These are phyloP conservation scores for Thalassiosira delicatula DNA, from an alignment of 352 stramenopile species.

Conservation along the genomic window DNA sequence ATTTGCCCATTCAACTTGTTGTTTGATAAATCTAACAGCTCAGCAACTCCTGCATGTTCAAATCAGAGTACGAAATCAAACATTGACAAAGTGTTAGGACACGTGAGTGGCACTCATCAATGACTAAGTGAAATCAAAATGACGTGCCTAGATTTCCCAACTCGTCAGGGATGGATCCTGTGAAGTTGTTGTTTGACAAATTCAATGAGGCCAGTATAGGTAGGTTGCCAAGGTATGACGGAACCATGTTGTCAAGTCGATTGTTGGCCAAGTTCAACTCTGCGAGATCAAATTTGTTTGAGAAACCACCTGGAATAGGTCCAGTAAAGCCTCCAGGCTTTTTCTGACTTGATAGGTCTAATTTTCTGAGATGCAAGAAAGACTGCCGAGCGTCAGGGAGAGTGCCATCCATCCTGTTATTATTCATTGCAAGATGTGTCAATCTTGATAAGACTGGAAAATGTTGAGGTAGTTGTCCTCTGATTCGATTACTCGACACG, in stretches of 20 bases:
- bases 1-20: constrained; percentile 31
- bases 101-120: no score
- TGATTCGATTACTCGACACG: constrained; percentile 20
- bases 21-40: constrained; percentile 34
- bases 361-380: constrained; percentile 6
- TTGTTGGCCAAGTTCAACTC: constrained; percentile 14
- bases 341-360: constrained; percentile 21
- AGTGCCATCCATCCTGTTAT: constrained; percentile 24
- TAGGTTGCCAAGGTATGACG: constrained; percentile 6
- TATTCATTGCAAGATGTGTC: constrained; percentile 6
- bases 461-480: constrained; percentile 15
- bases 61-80: no score
- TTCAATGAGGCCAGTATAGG: constrained; percentile 15
- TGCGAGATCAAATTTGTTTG: constrained; percentile 1
- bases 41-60: no score
- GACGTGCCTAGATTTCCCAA: no score
- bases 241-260: constrained; percentile 16
- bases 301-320: constrained; percentile 8
- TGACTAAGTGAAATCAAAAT: no score
- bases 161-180: constrained; percentile 13
- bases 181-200: constrained; percentile 33
- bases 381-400: constrained; percentile 12
- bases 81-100: no score
- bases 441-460: constrained; percentile 2
- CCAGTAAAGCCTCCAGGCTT: background rate